These are phyloP conservation scores for Leishmania gerbilli DNA, from an alignment of 208 protist genomes.

Conservation along the genomic window DNA sequence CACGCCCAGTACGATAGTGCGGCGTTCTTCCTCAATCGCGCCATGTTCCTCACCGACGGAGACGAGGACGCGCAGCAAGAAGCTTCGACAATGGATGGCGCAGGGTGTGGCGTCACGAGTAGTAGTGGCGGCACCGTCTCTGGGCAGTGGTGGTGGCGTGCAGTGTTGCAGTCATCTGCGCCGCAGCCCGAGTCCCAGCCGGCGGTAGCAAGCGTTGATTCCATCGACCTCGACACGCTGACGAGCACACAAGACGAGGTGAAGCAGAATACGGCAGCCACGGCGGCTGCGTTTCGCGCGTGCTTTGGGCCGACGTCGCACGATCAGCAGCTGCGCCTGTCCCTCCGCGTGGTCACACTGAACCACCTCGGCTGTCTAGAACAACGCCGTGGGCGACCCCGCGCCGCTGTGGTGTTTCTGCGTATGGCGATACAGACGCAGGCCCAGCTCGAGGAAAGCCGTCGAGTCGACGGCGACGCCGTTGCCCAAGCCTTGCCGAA, in stretches of 20 bases:
- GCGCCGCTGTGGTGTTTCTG: conserved; percentile 63
- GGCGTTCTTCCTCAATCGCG: conserved; percentile 71
- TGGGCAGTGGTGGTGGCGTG: conserved; percentile 30
- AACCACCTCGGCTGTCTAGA: conserved; percentile 93
- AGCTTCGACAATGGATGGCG: background rate
- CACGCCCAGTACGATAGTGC: conserved; percentile 55
- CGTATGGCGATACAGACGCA: conserved; percentile 68
- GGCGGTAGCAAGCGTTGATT: background rate
- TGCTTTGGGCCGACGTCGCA: conserved; percentile 18
- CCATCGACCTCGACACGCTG: conserved; percentile 3
- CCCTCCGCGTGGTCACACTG: conserved; percentile 78
- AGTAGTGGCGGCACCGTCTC: background rate
- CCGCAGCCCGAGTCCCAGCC: background rate
- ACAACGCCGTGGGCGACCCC: conserved; percentile 60
- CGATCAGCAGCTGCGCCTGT: conserved; percentile 44
- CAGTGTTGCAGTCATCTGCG: conserved; percentile 8
- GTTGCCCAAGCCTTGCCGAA: background rate
- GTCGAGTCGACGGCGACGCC: conserved; percentile 4
- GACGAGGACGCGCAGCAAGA: conserved; percentile 17
- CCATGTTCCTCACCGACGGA: conserved; percentile 82
- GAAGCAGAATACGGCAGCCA: conserved; percentile 2
- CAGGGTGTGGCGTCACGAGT: conserved; percentile 1
- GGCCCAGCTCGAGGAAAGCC: conserved; percentile 37
- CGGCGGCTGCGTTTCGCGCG: conserved; percentile 22
- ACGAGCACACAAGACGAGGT: background rate